Evolutionary conservation across 345 rosid genomes (phyloP).

Genomic region (Eucalyptus curtisii): DNA sequence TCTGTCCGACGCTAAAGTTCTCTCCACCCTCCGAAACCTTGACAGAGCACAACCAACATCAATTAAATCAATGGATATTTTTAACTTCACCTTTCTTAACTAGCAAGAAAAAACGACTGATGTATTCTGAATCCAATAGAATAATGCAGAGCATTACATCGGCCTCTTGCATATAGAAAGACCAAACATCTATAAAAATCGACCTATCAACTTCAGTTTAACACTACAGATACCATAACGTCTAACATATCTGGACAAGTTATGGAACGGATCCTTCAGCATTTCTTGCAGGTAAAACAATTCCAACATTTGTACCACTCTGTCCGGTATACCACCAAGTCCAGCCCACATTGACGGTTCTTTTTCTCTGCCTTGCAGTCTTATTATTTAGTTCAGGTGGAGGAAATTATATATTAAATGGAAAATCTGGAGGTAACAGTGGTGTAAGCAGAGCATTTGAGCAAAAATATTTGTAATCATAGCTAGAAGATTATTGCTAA

Average conservation of each 20-base stretch:
- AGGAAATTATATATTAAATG: too few relatives aligned
- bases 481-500: not conserved
- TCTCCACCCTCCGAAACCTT: conserved; percentile 23
- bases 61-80: not conserved
- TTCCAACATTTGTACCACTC: not conserved
- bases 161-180: not conserved
- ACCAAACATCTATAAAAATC: not conserved
- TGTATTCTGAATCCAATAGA: not conserved
- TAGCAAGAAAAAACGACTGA: not conserved
- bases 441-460: not conserved
- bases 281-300: not conserved
- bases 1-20: conserved; percentile 91
- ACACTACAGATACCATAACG: not conserved
- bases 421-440: not conserved
- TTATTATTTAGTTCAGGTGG: too few relatives aligned
- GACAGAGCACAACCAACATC: not conserved
- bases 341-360: not conserved
- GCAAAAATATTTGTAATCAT: not conserved
- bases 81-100: not conserved
- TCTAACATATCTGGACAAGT: not conserved
- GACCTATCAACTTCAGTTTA: not conserved
- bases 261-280: not conserved
- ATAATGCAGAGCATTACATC: too few relatives aligned
- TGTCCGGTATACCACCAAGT: not conserved
- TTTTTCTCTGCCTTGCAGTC: not conserved